A percentile compares a stretch with the other conserved stretches of the same genome.
phyloP scores from a whole-genome alignment of 1,284 basidiomycete species.

The Rhodotorula glutinis region DNA sequence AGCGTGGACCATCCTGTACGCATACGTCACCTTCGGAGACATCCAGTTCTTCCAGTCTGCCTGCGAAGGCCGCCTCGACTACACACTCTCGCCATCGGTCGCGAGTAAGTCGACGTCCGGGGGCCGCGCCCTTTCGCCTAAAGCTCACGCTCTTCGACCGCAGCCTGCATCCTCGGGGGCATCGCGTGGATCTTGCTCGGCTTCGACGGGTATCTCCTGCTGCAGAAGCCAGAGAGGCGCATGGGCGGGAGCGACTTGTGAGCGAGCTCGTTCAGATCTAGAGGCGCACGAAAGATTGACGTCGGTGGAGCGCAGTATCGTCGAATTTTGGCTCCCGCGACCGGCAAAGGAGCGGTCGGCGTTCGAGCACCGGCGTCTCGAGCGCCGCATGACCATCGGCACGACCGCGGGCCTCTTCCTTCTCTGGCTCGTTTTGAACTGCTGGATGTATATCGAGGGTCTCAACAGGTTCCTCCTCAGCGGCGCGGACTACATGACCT shows the following conservation, averaged over 20 bases:
- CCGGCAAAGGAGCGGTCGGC: not conserved
- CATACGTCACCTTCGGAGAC: not conserved
- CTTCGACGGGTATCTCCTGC: slow-evolving; percentile 5
- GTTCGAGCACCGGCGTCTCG: slow-evolving; percentile 13
- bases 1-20: slow-evolving; percentile 3
- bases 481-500: slow-evolving; percentile 14
- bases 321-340: not conserved
- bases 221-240: slow-evolving; percentile 1
- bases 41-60: slow-evolving; percentile 7
- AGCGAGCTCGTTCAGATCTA: no score
- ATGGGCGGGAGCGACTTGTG: slow-evolving; percentile 11
- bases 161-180: slow-evolving; percentile 15
- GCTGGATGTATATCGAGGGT: slow-evolving; percentile 10
- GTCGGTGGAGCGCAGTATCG: not conserved
- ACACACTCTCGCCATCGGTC: not conserved
- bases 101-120: slow-evolving; percentile 2
- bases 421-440: slow-evolving; percentile 13
- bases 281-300: no score
- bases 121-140: no score
- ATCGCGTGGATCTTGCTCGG: slow-evolving; percentile 15
- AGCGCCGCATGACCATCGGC: slow-evolving; percentile 6
- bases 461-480: slow-evolving; percentile 9
- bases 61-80: slow-evolving; percentile 7
- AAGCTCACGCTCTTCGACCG: not conserved
- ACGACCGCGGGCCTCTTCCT: not conserved